phyloP scores from a whole-genome alignment of 1,139 yeast species.

The Scheffersomyces lignicola region DNA sequence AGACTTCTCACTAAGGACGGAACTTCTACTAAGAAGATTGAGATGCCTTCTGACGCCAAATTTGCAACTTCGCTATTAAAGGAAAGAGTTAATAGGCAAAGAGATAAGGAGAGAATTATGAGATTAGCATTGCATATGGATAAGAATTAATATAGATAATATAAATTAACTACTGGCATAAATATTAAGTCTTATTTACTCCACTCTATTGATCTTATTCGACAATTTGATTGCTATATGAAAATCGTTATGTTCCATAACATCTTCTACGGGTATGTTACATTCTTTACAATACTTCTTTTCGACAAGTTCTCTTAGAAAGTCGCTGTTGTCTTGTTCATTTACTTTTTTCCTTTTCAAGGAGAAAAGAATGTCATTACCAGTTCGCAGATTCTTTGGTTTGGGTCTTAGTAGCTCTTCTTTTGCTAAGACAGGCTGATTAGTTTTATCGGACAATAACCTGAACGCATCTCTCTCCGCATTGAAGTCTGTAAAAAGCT shows the following conservation, averaged over 20 bases:
- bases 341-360: conserved; percentile 14
- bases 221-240: conserved; percentile 43
- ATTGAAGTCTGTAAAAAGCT: conserved; percentile 17
- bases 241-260: conserved; percentile 41
- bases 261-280: conserved; percentile 25
- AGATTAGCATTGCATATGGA: conserved; percentile 43
- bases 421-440: neutral
- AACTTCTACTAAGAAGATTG: conserved; percentile 41
- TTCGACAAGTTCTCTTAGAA: conserved; percentile 19
- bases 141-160: conserved; percentile 6
- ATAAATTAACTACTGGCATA: neutral
- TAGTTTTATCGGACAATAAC: neutral
- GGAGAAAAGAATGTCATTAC: conserved; percentile 24
- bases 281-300: conserved; percentile 28
- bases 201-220: conserved; percentile 20
- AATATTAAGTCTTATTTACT: neutral
- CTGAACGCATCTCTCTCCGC: conserved; percentile 1
- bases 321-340: conserved; percentile 3
- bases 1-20: conserved; percentile 55
- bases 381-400: conserved; percentile 2
- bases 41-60: conserved; percentile 48
- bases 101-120: conserved; percentile 43
- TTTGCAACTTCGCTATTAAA: conserved; percentile 43
- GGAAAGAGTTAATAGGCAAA: conserved; percentile 32
- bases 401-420: neutral